Base-by-base conservation (phyloP, 305 asterid genomes). In the Solanum chacoense region DNA sequence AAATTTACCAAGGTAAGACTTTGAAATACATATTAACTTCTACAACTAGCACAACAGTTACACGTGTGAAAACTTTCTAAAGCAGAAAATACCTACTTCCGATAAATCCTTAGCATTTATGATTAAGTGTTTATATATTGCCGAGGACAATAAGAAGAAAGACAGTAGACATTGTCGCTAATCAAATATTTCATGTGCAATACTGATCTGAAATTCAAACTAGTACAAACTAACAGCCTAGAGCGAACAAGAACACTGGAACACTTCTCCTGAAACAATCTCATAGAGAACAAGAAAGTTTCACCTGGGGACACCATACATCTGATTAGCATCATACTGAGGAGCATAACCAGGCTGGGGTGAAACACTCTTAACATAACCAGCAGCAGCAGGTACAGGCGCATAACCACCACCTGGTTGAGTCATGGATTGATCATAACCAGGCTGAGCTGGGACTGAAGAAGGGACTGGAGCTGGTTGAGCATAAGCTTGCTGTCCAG, bases 401-500 rank as follows among this genome's bases (percentile, higher is more conserved):
- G 94, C 98, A 91, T 96, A 97, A 38, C 98, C 98, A 42, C 98
- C 98, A 35, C 94, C 95, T 16, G 98, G 85, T 90, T 95, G 98
- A 78, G 96, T 92, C 73, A 92, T 93, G 26, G 93, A 63, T 71
- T 95, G 94, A 92, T 93, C 98, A 79, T 94, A 86, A 63, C 85
- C 92, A 14, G 92, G 65, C 85, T 91, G 93, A 22, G 92, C 55
- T 22, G 93, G 90, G 87, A n/a, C 50, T 55, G 87, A 34, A 55
- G 87, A 22, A 31, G 86, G 93, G 13, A 89, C 59, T 29, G 93
- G 88, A 85, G 93, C 88, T 18, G 92, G 91, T 59, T 91, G 93
- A 90, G 85, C 89, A 89, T 96, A 94, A 36, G 94, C 90, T 24
- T 92, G 78, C 90, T 94, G 98, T 31, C 91, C 94, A 75, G 93